Conservation (phyloP, 2,329 filamentous ascomycete species). For the Nigrospora sphaerica region DNA sequence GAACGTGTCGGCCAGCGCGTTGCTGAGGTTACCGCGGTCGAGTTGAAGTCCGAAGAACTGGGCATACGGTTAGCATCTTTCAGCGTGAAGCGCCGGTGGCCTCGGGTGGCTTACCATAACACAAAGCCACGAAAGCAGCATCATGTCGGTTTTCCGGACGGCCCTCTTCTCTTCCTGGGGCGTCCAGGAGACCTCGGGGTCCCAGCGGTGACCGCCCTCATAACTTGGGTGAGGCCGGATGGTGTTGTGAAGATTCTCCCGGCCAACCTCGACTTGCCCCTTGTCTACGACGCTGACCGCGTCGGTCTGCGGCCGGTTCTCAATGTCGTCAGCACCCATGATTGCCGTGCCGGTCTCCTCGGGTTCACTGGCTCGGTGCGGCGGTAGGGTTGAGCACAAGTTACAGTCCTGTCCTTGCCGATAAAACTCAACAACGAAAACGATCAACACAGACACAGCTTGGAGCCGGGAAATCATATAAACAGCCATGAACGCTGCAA, state of each 20-base stretch:
- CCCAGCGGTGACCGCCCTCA: constrained; percentile 34
- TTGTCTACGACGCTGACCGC: constrained; percentile 1
- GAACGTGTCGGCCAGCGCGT: constrained; percentile 40
- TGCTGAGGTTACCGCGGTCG: constrained; percentile 45
- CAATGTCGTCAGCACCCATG: constrained; percentile 7
- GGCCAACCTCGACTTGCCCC: constrained; percentile 23
- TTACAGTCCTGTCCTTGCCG: too few species aligned
- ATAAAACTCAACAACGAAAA: too few species aligned
- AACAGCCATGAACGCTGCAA: too few species aligned
- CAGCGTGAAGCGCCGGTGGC: constrained; percentile 52
- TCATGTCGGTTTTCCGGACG: constrained; percentile 44
- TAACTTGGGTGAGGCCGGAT: constrained; percentile 25
- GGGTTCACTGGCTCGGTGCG: too few species aligned
- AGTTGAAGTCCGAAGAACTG: constrained; percentile 41
- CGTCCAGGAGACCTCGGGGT: constrained; percentile 40
- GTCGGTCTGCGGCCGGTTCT: constrained; percentile 1
- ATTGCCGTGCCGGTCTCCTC: not conserved
- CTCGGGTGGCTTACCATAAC: constrained; percentile 29
- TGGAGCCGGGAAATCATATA: too few species aligned
- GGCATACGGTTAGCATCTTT: constrained; percentile 31
- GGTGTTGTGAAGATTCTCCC: constrained; percentile 26
- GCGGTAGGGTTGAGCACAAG: too few species aligned
- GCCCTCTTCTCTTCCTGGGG: constrained; percentile 47
- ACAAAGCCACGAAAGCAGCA: constrained; percentile 33
- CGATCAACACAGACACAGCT: too few species aligned